Conservation (phyloP, 805 yeast genomes). For the Teunomyces gatunensis region DNA sequence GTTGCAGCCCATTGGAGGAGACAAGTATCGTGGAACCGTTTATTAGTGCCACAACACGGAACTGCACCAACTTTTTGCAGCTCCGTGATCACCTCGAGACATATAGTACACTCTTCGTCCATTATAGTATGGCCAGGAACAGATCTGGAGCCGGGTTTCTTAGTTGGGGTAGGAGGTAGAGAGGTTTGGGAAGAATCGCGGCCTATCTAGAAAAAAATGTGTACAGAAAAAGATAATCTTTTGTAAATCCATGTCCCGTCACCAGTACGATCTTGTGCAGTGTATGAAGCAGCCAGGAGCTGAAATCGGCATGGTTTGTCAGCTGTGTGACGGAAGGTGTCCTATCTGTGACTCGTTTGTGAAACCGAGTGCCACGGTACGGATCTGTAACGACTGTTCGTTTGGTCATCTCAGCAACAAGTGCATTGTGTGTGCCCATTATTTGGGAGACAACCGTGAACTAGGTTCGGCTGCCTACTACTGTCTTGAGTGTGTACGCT, state of each 20-base stretch:
- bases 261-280: conserved; percentile 78
- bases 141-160: not conserved
- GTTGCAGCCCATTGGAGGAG: conserved; percentile 55
- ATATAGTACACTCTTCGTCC: conserved; percentile 54
- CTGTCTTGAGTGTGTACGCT: conserved; percentile 78
- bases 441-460: conserved; percentile 52
- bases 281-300: conserved; percentile 87
- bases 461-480: conserved; percentile 57
- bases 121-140: not conserved
- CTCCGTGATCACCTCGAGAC: conserved; percentile 39
- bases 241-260: conserved; percentile 70
- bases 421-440: conserved; percentile 77
- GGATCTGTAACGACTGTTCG: conserved; percentile 84
- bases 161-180: not conserved
- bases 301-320: conserved; percentile 67
- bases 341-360: conserved; percentile 88
- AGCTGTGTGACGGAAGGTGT: conserved; percentile 87
- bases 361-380: conserved; percentile 61
- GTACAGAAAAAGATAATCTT: not conserved
- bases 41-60: conserved; percentile 13
- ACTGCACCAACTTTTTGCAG: conserved; percentile 7
- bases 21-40: conserved; percentile 53
- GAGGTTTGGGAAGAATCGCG: too few species aligned
- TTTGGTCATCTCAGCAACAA: conserved; percentile 60
- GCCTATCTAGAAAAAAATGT: not conserved